phyloP scores from a whole-genome alignment of 1,139 yeast genomes.

The Pichia sp. region DNA sequence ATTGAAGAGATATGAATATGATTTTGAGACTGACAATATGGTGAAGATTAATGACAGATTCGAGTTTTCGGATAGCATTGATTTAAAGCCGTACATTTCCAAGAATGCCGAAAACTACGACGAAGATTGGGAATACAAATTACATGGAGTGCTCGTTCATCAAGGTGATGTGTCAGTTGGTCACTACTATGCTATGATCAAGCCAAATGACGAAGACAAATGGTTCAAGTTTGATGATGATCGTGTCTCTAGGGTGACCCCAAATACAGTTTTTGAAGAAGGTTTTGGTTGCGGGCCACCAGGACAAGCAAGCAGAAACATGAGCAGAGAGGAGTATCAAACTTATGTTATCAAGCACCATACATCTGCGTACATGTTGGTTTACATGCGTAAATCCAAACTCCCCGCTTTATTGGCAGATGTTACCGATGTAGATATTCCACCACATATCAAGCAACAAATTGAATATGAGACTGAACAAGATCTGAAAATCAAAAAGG shows the following conservation, averaged over 20 bases:
- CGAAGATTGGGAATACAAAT: constrained; percentile 68
- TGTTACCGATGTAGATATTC: constrained; percentile 52
- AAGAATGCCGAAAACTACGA: constrained; percentile 42
- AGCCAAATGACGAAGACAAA: constrained; percentile 60
- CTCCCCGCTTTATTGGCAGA: constrained; percentile 54
- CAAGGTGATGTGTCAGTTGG: constrained; percentile 95
- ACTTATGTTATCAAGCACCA: constrained; percentile 65
- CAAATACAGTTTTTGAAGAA: constrained; percentile 80
- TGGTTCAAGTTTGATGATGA: constrained; percentile 98
- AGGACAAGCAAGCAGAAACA: constrained; percentile 38
- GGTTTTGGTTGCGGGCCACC: constrained; percentile 79
- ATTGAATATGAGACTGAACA: constrained; percentile 57
- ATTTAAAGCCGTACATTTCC: constrained; percentile 72
- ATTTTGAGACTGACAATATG: constrained; percentile 81
- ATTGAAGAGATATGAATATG: constrained; percentile 89
- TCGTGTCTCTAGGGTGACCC: constrained; percentile 80
- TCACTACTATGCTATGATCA: constrained; percentile 90
- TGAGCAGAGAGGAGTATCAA: constrained; percentile 55
- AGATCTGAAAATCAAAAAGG: constrained; percentile 45
- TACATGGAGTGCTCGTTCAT: constrained; percentile 93
- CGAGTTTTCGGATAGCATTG: constrained; percentile 82
- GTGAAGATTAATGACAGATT: constrained; percentile 89
- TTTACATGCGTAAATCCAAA: constrained; percentile 67
- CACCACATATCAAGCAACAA: constrained; percentile 60
- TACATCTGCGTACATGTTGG: constrained; percentile 96